Evolutionary conservation across 306 rosid species (phyloP), one percentile per base, ranked within the genome.

Genomic region (Crotalaria pallida): DNA sequence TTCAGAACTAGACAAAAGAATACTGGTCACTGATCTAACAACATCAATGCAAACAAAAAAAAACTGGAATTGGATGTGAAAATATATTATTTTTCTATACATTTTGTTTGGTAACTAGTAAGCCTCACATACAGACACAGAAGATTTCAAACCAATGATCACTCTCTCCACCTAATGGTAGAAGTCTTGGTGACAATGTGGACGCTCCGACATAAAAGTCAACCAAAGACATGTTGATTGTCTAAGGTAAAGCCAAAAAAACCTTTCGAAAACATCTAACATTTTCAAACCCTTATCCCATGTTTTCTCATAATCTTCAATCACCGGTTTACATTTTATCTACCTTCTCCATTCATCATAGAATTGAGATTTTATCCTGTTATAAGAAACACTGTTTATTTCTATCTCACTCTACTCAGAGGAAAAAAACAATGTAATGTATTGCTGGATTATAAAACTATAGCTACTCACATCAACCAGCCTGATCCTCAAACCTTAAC

Each of bases 141-240:
- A 38, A n/a, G 33, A 45, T 79, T 73, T 69, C 61, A 33, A 67
- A 53, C 22, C 56, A 60, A 17, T 33, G 67, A 66, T 33, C 55
- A 71, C 27, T 58, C 66, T 47, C 41, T 79, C 76, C 31, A 72
- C 56, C 43, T 57, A 29, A 51, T 59, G 67, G 72, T 33, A 71
- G 65, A 55, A 79, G 62, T 21, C 58, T 36, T 24, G 51, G 60
- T 67, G 70, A 72, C 60, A 72, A 60, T 44, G 56, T 51, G 23
- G 55, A 79, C 64, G 34, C 27, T 10, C 4, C 4, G 44, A 62
- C 33, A 65, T 26, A 69, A 48, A 16, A 58, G 49, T 62, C 76
- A 67, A 23, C 31, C 62, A 51, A 60, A 12, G 48, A 72, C 21
- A 52, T 44, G 40, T 47, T 53, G 57, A 18, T 47, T 3, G 72